Evolutionary conservation across 148 eudicot genomes (phyloP).

Genomic region (Diospyros kaki): DNA sequence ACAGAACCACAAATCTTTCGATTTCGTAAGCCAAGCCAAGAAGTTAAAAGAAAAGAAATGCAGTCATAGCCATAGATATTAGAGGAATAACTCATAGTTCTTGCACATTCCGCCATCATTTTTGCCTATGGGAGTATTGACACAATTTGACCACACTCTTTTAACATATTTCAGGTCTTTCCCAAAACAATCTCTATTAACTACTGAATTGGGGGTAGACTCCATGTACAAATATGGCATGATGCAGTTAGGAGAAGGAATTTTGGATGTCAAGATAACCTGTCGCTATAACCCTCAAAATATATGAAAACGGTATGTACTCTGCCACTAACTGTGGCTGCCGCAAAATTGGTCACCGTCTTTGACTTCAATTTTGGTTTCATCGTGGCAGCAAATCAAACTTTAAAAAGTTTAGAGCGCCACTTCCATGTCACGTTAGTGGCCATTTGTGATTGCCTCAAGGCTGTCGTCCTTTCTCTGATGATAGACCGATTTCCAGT

Average conservation of each 20-base stretch:
- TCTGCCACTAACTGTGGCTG: background rate
- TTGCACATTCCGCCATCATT: too few relatives aligned
- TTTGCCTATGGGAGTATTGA: too few relatives aligned
- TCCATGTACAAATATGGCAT: slow-evolving; percentile 6
- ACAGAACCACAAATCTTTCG: background rate
- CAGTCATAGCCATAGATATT: too few relatives aligned
- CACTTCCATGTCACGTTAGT: slow-evolving; percentile 13
- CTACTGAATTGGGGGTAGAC: slow-evolving; percentile 1
- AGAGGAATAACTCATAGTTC: too few relatives aligned
- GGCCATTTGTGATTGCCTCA: slow-evolving; percentile 21
- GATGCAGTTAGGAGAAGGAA: background rate
- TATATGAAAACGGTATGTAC: background rate
- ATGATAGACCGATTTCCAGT: slow-evolving; percentile 21
- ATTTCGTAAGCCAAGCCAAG: background rate
- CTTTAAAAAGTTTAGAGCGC: background rate
- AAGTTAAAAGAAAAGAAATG: too few relatives aligned
- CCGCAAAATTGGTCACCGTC: background rate
- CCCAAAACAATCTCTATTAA: background rate
- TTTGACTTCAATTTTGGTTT: background rate
- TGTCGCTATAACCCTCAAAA: background rate
- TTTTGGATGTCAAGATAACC: slow-evolving; percentile 2
- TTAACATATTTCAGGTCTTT: too few relatives aligned
- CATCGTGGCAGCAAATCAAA: background rate
- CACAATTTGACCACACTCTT: too few relatives aligned
- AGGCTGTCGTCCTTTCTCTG: slow-evolving; percentile 25